Conservation (phyloP, 164 flowering plant genomes). For the Vitis riparia region DNA sequence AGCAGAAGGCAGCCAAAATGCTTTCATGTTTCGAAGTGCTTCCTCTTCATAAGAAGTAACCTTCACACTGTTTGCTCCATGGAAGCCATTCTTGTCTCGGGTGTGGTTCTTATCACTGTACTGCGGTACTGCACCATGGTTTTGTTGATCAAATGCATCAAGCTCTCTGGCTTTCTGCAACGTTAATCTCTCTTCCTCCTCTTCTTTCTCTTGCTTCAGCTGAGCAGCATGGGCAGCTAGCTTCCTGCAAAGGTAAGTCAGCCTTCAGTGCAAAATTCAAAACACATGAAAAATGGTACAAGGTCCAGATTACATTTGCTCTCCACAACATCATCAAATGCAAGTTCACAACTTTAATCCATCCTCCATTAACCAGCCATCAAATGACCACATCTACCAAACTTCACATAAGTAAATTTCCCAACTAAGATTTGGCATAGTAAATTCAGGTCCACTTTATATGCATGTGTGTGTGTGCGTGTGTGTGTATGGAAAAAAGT, state of each 20-base stretch:
- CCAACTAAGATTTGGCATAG: too few relatives aligned
- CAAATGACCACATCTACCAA: too few relatives aligned
- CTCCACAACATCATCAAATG: too few relatives aligned
- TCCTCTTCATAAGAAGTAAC: slow-evolving; percentile 90
- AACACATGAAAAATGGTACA: background rate
- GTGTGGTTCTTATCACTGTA: slow-evolving; percentile 62
- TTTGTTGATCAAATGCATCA: slow-evolving; percentile 94
- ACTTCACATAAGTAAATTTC: too few relatives aligned
- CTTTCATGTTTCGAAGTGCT: slow-evolving; percentile 94
- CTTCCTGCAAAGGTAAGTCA: slow-evolving; percentile 47
- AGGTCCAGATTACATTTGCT: too few relatives aligned
- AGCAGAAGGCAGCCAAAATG: slow-evolving; percentile 98
- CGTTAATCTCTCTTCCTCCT: slow-evolving; percentile 73
- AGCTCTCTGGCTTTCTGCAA: slow-evolving; percentile 87
- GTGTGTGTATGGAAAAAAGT: too few relatives aligned
- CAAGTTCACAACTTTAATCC: too few relatives aligned
- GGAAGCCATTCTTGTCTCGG: slow-evolving; percentile 87
- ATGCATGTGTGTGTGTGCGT: too few relatives aligned
- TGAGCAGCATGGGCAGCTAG: slow-evolving; percentile 75
- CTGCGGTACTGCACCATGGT: slow-evolving; percentile 91
- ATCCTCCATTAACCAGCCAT: too few relatives aligned
- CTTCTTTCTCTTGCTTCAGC: slow-evolving; percentile 83
- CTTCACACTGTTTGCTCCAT: slow-evolving; percentile 98
- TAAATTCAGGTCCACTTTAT: too few relatives aligned
- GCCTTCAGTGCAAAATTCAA: background rate